Evolutionary conservation across 23 red algal species (phyloP), one percentile per base, ranked within the genome.

Genomic region (Gracilaria gracilis): DNA sequence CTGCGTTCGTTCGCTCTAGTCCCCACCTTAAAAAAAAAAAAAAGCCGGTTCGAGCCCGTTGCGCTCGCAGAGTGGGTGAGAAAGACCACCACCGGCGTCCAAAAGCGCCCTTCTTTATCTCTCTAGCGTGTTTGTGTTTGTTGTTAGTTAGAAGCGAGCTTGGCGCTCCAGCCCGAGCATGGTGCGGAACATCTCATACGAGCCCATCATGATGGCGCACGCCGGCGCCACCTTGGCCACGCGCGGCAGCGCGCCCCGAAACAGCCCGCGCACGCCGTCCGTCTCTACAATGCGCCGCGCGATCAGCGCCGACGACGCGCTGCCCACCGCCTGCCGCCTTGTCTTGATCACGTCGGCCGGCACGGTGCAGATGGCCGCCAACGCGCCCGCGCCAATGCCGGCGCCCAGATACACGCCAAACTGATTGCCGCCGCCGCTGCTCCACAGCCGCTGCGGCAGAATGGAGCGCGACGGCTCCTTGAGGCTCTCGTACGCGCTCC

Each of bases 121-220:
- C 19, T 23, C 19, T 58, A 3, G 15, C 23, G 54, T 58, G 15
- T n/a, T n/a, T n/a, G n/a, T n/a, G n/a, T n/a, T n/a, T n/a, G n/a
- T n/a, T n/a, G n/a, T n/a, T n/a, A 46, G 42, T 46, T 46, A 46
- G 11, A 46, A 46, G n/a, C n/a, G n/a, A n/a, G n/a, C n/a, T n/a
- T n/a, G n/a, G 67, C 67, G 67, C 67, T 73, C 11, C 54, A 55
- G 47, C 24, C 79, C 88, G 35, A 92, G 79, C 31, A 76, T 27
- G 9, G 42, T 67, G 61, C 80, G 95, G 61, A 96, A 76, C 62
- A 84, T 31, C 61, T 99, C 97, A 65, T 94, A 99, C 14, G 81
- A 81, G n/a, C 81, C 93, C 97, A 99, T 99, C 97, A 99, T 99
- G 62, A 99, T 96, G 11, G 93, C 97, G 70, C 93, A 96, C 40